These are phyloP conservation scores for Kwoniella shivajii DNA, from an alignment of 1,284 basidiomycete species.

Conservation along the genomic window DNA sequence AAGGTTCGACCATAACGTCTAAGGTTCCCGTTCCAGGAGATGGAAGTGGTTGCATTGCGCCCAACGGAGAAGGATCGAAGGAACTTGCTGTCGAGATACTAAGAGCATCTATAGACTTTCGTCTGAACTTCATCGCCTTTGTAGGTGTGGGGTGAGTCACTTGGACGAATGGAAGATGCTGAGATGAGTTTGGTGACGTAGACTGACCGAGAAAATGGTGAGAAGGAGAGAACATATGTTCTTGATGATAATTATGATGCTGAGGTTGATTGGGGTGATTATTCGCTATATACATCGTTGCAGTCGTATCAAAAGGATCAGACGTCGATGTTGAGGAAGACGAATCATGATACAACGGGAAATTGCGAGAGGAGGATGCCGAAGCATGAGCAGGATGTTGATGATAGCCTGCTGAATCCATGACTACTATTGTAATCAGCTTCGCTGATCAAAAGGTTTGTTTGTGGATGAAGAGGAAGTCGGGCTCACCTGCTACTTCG, in stretches of 20 bases:
- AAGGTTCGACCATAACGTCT: constrained; percentile 12
- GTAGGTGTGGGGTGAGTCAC: constrained; percentile 34
- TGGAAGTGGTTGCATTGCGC: background rate
- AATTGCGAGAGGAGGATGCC: constrained; percentile 1
- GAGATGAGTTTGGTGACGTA: background rate
- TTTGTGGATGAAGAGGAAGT: no score
- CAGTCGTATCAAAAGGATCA: background rate
- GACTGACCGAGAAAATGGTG: background rate
- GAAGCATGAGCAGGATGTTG: background rate
- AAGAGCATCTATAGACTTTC: constrained; percentile 6
- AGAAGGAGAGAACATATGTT: constrained; percentile 1
- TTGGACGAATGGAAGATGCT: constrained; percentile 21
- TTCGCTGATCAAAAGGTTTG: no score
- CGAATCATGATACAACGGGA: background rate
- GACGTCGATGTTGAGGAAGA: background rate
- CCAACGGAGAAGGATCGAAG: constrained; percentile 8
- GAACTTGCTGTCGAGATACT: constrained; percentile 14
- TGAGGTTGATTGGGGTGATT: background rate
- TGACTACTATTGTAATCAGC: background rate
- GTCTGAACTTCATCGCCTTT: constrained; percentile 27
- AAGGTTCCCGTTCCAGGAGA: constrained; percentile 8
- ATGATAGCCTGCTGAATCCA: background rate
- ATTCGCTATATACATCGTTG: constrained; percentile 8
- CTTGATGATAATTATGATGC: background rate
- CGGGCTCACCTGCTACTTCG: no score